Conservation (phyloP, 2,329 filamentous ascomycete genomes). For the Hirsutella rhossiliensis region DNA sequence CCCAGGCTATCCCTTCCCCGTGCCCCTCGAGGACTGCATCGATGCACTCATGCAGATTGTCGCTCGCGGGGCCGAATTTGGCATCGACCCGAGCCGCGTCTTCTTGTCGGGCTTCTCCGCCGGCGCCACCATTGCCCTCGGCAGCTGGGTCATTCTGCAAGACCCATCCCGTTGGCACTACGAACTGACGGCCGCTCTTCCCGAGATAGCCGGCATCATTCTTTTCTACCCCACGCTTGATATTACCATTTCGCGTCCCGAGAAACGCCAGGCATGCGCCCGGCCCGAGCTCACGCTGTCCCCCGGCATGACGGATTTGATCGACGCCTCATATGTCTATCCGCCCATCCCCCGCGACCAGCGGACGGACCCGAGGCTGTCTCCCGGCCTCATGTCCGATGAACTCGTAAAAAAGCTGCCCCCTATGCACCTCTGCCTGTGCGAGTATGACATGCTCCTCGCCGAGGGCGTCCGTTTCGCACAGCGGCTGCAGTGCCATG, state of each 20-base stretch:
- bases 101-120: constrained; percentile 53
- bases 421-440: constrained; percentile 45
- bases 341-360: constrained; percentile 32
- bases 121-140: constrained; percentile 43
- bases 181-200: constrained; percentile 23
- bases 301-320: constrained; percentile 45
- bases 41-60: constrained; percentile 52
- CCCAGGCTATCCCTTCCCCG: constrained; percentile 51
- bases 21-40: constrained; percentile 52
- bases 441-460: constrained; percentile 55
- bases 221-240: constrained; percentile 54
- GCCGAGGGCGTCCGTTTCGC: constrained; percentile 49
- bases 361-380: constrained; percentile 41
- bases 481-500: constrained; percentile 33
- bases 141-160: constrained; percentile 32
- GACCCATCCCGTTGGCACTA: constrained; percentile 28
- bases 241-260: constrained; percentile 43
- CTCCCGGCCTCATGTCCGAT: constrained; percentile 43
- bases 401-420: constrained; percentile 38
- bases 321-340: constrained; percentile 50
- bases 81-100: constrained; percentile 42
- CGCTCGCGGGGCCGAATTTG: constrained; percentile 40
- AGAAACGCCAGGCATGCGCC: constrained; percentile 40
- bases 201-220: constrained; percentile 37
- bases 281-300: constrained; percentile 47